Evolutionary conservation across 371 early-diverging fungal species (phyloP).

Genomic region (Mucor racemosus): DNA sequence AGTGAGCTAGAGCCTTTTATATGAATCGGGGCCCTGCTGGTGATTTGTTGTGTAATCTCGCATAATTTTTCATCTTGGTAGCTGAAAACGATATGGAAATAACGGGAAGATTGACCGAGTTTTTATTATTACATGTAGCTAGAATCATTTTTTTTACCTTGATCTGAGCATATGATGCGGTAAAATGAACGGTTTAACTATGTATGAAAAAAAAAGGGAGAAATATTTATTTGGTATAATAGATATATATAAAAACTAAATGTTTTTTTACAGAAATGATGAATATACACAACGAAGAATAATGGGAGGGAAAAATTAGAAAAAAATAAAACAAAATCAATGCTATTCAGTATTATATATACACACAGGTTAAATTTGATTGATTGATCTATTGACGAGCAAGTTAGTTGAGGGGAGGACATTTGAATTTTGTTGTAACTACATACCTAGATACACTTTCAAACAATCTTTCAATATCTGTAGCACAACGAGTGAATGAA

Average conservation of each 20-base stretch:
- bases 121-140: no score
- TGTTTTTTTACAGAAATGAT: slow-evolving; percentile 11
- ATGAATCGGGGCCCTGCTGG: no score
- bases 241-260: not conserved
- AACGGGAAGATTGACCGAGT: slow-evolving; percentile 1
- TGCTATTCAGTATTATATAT: slow-evolving; percentile 2
- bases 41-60: slow-evolving; percentile 8
- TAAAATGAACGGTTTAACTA: not conserved
- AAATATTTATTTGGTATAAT: slow-evolving; percentile 9
- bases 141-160: no score
- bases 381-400: slow-evolving; percentile 41
- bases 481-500: slow-evolving; percentile 72
- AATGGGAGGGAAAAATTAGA: not conserved
- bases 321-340: not conserved
- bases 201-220: not conserved
- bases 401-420: slow-evolving; percentile 7
- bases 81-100: not conserved
- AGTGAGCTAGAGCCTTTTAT: no score
- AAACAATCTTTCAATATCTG: slow-evolving; percentile 77
- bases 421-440: no score
- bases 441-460: slow-evolving; percentile 75
- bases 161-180: not conserved
- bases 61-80: slow-evolving; percentile 10
- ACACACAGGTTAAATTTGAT: slow-evolving; percentile 41
- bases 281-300: slow-evolving; percentile 15